Conservation (phyloP, 2,329 filamentous ascomycete genomes). For the Cadophora sp. region DNA sequence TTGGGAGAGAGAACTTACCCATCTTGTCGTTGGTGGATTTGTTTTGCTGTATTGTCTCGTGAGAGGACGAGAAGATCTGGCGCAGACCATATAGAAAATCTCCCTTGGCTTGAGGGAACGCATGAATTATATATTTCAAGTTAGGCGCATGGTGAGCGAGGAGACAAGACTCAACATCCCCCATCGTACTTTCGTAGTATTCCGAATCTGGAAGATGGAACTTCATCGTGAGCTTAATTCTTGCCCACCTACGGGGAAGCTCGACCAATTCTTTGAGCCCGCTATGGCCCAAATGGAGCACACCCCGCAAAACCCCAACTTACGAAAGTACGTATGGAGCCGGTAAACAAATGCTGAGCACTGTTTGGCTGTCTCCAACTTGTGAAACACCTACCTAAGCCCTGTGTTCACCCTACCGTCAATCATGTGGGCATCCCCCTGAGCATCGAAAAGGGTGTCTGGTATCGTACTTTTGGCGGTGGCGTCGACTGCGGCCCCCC, state of each 20-base stretch:
- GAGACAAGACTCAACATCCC: not conserved
- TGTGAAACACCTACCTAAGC: not conserved
- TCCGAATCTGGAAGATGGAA: not conserved
- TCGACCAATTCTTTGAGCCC: not conserved
- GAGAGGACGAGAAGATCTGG: not conserved
- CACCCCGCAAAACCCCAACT: not conserved
- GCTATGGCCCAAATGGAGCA: too few relatives aligned
- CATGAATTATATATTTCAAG: not conserved
- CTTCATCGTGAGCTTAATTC: not conserved
- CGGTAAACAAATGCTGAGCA: not conserved
- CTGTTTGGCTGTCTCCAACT: not conserved
- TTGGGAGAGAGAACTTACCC: not conserved
- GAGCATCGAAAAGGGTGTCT: not conserved
- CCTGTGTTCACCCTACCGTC: too few relatives aligned
- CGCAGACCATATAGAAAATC: not conserved
- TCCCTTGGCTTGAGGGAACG: not conserved
- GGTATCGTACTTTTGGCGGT: slow-evolving; percentile 2
- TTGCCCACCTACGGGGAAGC: not conserved
- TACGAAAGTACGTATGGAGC: slow-evolving; percentile 7
- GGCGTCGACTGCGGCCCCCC: slow-evolving; percentile 1
- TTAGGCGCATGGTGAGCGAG: too few relatives aligned
- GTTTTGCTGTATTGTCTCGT: not conserved
- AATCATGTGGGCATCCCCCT: not conserved
- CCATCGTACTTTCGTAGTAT: slow-evolving; percentile 16
- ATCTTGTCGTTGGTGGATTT: not conserved